Conservation (phyloP, 148 eudicot genomes). For the Chenopodium berlandieri region DNA sequence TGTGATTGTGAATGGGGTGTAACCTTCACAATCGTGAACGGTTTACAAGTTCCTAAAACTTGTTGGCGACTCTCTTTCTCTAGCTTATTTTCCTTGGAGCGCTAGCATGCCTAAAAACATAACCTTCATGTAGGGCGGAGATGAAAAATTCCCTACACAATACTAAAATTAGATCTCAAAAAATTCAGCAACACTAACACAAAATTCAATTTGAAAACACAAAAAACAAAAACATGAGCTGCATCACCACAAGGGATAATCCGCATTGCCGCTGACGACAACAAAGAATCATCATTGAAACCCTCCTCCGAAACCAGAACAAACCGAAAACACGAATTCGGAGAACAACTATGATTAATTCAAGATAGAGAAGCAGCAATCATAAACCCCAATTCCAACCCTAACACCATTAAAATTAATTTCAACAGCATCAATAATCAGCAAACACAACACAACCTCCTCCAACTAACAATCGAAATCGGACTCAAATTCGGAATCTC, state of each 20-base stretch:
- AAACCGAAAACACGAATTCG: constrained; percentile 62
- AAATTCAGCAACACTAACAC: background rate
- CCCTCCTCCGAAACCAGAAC: background rate
- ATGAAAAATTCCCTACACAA: background rate
- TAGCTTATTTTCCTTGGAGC: too few species aligned
- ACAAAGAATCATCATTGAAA: too few species aligned
- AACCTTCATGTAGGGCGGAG: too few species aligned
- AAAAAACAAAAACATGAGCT: background rate
- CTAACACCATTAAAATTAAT: constrained; percentile 38
- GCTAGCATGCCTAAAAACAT: too few species aligned
- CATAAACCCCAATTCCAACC: constrained; percentile 63
- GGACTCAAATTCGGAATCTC: background rate
- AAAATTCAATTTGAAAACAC: background rate
- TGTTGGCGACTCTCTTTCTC: too few species aligned
- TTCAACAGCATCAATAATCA: constrained; percentile 68
- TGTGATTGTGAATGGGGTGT: too few species aligned
- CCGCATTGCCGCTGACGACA: constrained; percentile 10
- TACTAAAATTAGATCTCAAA: background rate
- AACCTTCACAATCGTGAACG: too few species aligned
- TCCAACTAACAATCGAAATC: constrained; percentile 29
- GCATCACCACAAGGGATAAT: constrained; percentile 29
- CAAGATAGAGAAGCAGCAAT: constrained; percentile 47
- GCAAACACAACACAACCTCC: constrained; percentile 52
- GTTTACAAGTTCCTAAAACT: too few species aligned
- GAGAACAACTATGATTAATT: constrained; percentile 81